Evolutionary conservation across 2,329 filamentous ascomycete genomes (phyloP).

Genomic region (Chalara sp.): DNA sequence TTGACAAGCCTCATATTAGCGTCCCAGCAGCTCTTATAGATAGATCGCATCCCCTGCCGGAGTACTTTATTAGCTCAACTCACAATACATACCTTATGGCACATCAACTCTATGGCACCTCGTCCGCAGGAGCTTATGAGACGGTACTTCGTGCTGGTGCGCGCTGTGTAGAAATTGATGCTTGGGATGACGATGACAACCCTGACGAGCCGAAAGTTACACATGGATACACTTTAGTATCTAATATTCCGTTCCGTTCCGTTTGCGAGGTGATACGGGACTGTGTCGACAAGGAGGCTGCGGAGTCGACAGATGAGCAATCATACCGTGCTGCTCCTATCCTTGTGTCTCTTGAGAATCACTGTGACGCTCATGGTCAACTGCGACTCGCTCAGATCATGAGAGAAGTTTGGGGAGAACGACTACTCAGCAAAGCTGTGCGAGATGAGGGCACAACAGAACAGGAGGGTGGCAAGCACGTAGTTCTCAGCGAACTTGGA

Average conservation of each 20-base stretch:
- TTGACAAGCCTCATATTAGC: constrained; percentile 50
- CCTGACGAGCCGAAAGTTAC: constrained; percentile 62
- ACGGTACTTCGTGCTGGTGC: constrained; percentile 55
- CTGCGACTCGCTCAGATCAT: constrained; percentile 57
- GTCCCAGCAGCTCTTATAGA: constrained; percentile 50
- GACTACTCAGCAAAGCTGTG: constrained; percentile 51
- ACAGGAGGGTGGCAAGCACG: constrained; percentile 47
- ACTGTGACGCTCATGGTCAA: constrained; percentile 54
- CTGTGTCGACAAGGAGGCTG: constrained; percentile 51
- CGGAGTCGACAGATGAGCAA: constrained; percentile 32
- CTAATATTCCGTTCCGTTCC: constrained; percentile 54
- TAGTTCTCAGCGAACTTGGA: constrained; percentile 51
- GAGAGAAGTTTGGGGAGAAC: constrained; percentile 53
- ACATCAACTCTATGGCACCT: constrained; percentile 61
- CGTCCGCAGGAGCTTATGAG: constrained; percentile 56
- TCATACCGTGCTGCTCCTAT: constrained; percentile 46
- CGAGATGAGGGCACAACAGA: constrained; percentile 48
- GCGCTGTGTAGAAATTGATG: constrained; percentile 67
- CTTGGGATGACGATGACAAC: constrained; percentile 59
- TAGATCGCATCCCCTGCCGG: constrained; percentile 52
- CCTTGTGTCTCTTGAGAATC: constrained; percentile 61
- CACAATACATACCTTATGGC: constrained; percentile 69
- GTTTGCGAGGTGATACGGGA: constrained; percentile 62
- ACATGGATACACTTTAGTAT: constrained; percentile 63
- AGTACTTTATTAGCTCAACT: constrained; percentile 67